Evolutionary conservation across 305 asterid genomes (phyloP).

Genomic region (Fraxinus latifolia): DNA sequence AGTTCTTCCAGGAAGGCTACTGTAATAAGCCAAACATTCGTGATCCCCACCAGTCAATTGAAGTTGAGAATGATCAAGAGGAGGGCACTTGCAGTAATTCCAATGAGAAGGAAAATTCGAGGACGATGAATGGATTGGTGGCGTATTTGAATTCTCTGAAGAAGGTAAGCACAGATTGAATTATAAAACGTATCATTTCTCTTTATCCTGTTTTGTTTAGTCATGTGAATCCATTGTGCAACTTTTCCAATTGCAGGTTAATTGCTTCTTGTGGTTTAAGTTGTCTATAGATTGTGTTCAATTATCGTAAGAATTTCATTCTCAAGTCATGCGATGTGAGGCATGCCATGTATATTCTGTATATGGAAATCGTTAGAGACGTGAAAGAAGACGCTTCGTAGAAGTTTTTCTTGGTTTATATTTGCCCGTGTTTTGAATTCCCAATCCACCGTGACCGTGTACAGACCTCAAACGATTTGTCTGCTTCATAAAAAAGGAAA

Average conservation of each 20-base stretch:
- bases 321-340: background rate
- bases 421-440: background rate
- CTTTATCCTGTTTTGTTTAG: background rate
- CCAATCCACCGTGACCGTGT: background rate
- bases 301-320: conserved; percentile 5
- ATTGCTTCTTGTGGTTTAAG: conserved; percentile 1
- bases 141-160: conserved; percentile 59
- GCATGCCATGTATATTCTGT: background rate
- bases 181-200: background rate
- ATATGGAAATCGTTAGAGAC: background rate
- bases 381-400: background rate
- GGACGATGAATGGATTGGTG: conserved; percentile 59
- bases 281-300: background rate
- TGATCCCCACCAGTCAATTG: conserved; percentile 24
- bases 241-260: conserved; percentile 31
- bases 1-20: conserved; percentile 47
- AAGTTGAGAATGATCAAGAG: conserved; percentile 27
- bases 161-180: conserved; percentile 34
- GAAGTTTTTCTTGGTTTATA: background rate
- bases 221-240: background rate
- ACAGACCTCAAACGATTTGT: background rate
- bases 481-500: background rate
- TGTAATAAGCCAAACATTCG: conserved; percentile 33
- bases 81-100: conserved; percentile 21
- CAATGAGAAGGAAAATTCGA: conserved; percentile 38